Conservation (phyloP, 495 filamentous ascomycete genomes). For the Podospora didyma region DNA sequence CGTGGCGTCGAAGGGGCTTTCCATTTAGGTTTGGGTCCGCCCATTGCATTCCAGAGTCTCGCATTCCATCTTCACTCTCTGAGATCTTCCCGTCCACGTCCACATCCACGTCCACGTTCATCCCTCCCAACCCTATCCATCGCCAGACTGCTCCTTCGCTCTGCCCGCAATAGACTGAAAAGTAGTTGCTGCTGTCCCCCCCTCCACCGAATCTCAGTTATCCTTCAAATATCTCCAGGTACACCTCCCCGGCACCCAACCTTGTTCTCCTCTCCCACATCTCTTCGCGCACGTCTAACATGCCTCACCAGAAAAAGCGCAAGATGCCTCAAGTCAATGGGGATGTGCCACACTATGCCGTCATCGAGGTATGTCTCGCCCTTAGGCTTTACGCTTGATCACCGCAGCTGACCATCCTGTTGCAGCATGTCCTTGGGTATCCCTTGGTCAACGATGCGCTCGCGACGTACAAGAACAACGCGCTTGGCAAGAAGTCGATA, state of each 20-base stretch:
- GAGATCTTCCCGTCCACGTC: neutral
- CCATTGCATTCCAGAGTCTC: neutral
- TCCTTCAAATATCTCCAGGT: neutral
- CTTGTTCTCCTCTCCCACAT: neutral
- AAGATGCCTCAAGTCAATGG: constrained; percentile 29
- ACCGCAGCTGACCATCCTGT: constrained; percentile 4
- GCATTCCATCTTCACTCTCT: neutral
- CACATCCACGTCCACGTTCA: no score
- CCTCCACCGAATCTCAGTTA: no score
- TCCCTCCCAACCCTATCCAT: no score
- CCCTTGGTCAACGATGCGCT: constrained; percentile 80
- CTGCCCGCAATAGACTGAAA: no score
- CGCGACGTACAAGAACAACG: constrained; percentile 69
- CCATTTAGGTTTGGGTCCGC: neutral
- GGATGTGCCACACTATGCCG: constrained; percentile 22
- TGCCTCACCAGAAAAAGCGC: constrained; percentile 14
- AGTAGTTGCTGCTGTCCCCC: no score
- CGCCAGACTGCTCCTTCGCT: no score
- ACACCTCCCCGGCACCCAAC: neutral
- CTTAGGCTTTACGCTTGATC: neutral
- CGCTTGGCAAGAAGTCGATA: constrained; percentile 76
- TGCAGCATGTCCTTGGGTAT: constrained; percentile 78
- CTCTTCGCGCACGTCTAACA: constrained; percentile 7
- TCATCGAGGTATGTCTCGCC: constrained; percentile 21
- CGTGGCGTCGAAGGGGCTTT: constrained; percentile 7